Evolutionary conservation across 139 green algal genomes (phyloP).

Genomic region (Chloropicon primus): DNA sequence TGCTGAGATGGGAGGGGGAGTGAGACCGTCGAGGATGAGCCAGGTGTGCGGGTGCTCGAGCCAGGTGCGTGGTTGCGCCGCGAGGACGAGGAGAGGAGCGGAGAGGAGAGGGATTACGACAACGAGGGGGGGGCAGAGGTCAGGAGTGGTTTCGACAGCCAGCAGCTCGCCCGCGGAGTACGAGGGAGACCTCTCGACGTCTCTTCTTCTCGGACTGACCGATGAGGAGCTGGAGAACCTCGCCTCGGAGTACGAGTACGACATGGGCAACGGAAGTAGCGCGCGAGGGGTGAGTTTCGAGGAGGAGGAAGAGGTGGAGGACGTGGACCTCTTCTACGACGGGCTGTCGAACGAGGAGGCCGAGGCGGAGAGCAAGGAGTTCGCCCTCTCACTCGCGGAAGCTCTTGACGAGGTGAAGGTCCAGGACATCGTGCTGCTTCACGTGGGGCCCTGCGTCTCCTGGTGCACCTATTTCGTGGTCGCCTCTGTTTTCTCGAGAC

Average conservation of each 20-base stretch:
- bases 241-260: background rate
- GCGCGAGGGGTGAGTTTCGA: background rate
- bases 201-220: background rate
- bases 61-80: background rate
- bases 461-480: slow-evolving; percentile 30
- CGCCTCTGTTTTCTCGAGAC: slow-evolving; percentile 23
- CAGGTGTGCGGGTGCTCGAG: background rate
- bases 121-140: no score
- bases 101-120: no score
- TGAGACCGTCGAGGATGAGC: background rate
- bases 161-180: no score
- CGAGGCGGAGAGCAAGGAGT: background rate
- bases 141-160: no score
- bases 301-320: background rate
- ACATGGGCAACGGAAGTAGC: background rate
- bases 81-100: no score
- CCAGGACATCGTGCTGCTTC: slow-evolving; percentile 19
- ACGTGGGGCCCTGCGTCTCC: slow-evolving; percentile 23
- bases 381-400: slow-evolving; percentile 26
- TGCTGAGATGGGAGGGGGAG: background rate
- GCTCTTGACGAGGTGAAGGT: slow-evolving; percentile 17
- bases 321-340: background rate
- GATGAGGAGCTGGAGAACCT: background rate
- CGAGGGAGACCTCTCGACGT: background rate
- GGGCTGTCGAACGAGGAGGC: background rate